Conservation (phyloP, 83 land plant species). For the Picea abies region DNA sequence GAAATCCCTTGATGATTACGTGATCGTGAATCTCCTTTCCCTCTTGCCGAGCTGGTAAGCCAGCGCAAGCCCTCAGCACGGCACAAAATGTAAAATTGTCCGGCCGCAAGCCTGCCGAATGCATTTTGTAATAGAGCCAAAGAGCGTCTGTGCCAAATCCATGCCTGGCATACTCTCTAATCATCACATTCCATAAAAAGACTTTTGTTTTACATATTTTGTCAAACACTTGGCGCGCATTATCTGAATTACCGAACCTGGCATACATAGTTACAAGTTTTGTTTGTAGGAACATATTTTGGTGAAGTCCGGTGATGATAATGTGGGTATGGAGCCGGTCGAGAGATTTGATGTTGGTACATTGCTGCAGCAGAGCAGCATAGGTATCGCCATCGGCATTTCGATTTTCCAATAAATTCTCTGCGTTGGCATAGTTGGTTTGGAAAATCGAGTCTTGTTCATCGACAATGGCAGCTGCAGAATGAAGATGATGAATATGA, state of each 20-base stretch:
- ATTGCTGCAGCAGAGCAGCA: neutral
- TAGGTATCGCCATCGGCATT: neutral
- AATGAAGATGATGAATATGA: no score
- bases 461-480: no score
- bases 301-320: conserved; percentile 4
- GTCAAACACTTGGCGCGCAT: neutral
- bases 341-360: neutral
- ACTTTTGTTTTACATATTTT: neutral
- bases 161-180: neutral
- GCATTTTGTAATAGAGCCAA: neutral
- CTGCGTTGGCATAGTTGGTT: no score
- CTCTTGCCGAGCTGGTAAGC: neutral
- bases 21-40: neutral
- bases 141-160: neutral
- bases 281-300: neutral
- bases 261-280: neutral
- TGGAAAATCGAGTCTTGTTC: no score
- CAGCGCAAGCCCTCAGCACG: conserved; percentile 30
- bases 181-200: conserved; percentile 9
- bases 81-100: conserved; percentile 25
- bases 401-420: neutral
- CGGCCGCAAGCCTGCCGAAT: conserved; percentile 19
- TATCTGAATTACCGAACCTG: neutral
- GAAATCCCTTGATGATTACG: neutral
- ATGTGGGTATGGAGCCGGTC: neutral